Conservation (phyloP, 306 rosid species). For the Purshia tridentata region DNA sequence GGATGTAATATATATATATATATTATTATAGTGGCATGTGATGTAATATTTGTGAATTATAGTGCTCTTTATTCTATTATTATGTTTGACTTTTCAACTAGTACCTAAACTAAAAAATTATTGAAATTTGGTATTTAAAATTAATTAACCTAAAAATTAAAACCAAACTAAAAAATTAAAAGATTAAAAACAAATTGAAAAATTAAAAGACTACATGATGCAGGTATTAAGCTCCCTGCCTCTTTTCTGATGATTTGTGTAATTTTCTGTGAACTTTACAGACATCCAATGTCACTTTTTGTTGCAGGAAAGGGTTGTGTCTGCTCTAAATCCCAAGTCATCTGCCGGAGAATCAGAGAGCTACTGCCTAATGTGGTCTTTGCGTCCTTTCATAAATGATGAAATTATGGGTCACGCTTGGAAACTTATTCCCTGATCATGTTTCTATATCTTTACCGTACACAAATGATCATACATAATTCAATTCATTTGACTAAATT, state of each 20-base stretch:
- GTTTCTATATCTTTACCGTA: neutral
- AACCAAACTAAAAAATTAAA: too few species aligned
- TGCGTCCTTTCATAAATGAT: conserved; percentile 52
- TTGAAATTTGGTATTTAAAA: too few species aligned
- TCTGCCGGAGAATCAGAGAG: conserved; percentile 62
- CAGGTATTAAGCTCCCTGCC: conserved; percentile 50
- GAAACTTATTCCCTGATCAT: conserved; percentile 49
- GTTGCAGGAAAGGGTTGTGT: conserved; percentile 67
- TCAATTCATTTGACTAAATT: neutral
- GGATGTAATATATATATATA: too few species aligned
- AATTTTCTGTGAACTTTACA: conserved; percentile 3
- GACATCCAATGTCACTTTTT: conserved; percentile 3
- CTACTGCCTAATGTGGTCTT: conserved; percentile 79
- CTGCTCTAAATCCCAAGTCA: conserved; percentile 50
- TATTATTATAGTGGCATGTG: too few species aligned
- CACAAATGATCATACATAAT: neutral
- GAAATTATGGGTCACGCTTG: conserved; percentile 57
- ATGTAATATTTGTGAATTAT: too few species aligned
- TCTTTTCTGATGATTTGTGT: conserved; percentile 7
- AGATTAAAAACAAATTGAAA: too few species aligned
- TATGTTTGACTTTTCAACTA: too few species aligned
- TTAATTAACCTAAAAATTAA: too few species aligned
- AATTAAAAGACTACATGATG: conserved; percentile 68
- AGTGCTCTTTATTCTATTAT: too few species aligned
- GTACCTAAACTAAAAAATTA: too few species aligned